Base-by-base conservation (phyloP, 2,329 filamentous ascomycete species). In the Colletotrichum noveboracense region DNA sequence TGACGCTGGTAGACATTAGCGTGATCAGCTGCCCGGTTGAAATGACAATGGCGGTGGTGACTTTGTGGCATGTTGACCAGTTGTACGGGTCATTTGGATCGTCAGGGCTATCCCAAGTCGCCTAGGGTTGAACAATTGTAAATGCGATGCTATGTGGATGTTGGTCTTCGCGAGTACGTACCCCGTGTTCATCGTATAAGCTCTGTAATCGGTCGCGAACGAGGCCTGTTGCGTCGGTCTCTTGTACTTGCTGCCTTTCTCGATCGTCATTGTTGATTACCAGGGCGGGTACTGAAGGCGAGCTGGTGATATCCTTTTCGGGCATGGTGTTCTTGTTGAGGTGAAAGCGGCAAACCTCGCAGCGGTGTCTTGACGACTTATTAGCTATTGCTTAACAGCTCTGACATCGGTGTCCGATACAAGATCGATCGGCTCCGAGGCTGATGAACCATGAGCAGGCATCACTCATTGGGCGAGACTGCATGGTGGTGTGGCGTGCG, bases 61-160 rank as follows among this genome's bases (percentile, higher is more conserved):
- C 79, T 78, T 90, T 91, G 70, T 82, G 82, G 84, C 86, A 87
- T 2, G 79, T 80, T 0, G 88, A 83, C 87, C 89, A 91, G 79
- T 91, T 91, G 79, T 85, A 87, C 0, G 88, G 88, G 52, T 89
- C 89, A 16, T 85, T 78, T 0, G 86, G 85, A 72, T 90, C 89
- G 74, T 87, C 79, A 3, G 86, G 83, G 5, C 86, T 83, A 32
- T 88, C 84, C 88, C 88, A 90, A 30, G n/a, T 68, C 1, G 13
- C 16, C 70, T 71, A n/a, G 0, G 4, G 12, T 4, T 26, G 48
- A 55, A 55, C 3, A 0, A 0, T 26, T 21, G 2, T 55, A 13
- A 55, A 5, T 55, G 9, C 16, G 14, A 38, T 38, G 0, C 2
- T 38, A 1, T 18, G 0, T 18, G 36, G 36, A 18, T 18, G 1